Evolutionary conservation across 805 yeast genomes (phyloP).

Genomic region (Ogataea sp.): DNA sequence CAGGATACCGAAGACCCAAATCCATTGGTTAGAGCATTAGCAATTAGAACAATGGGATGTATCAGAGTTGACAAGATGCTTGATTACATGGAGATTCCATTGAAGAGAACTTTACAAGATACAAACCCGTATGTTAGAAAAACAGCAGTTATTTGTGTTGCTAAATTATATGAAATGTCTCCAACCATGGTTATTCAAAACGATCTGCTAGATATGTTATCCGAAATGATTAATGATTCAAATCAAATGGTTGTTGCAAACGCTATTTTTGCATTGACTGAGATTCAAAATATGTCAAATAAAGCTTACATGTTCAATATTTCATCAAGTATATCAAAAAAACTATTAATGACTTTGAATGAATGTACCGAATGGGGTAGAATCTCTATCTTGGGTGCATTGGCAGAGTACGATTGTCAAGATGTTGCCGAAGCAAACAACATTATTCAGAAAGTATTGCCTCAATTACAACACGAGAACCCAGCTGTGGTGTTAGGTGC

Average conservation of each 20-base stretch:
- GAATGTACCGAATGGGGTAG: slow-evolving; percentile 99
- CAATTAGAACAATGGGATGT: slow-evolving; percentile 98
- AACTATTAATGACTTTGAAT: slow-evolving; percentile 74
- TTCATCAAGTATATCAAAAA: slow-evolving; percentile 38
- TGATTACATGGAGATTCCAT: slow-evolving; percentile 88
- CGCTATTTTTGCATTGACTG: slow-evolving; percentile 78
- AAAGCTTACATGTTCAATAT: slow-evolving; percentile 28
- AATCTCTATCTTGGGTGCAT: slow-evolving; percentile 75
- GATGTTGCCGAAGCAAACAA: slow-evolving; percentile 65
- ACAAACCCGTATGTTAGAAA: slow-evolving; percentile 97
- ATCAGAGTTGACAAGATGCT: slow-evolving; percentile 92
- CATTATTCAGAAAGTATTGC: slow-evolving; percentile 82
- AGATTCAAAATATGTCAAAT: slow-evolving; percentile 39
- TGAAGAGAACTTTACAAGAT: slow-evolving; percentile 76
- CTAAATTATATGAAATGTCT: slow-evolving; percentile 83
- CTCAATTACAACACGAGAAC: slow-evolving; percentile 94
- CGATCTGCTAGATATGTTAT: slow-evolving; percentile 69
- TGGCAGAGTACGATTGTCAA: slow-evolving; percentile 59
- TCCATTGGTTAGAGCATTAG: slow-evolving; percentile 91
- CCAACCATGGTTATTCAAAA: slow-evolving; percentile 75
- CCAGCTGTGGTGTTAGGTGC: slow-evolving; percentile 90
- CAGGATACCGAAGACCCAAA: slow-evolving; percentile 93
- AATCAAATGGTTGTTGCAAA: slow-evolving; percentile 98
- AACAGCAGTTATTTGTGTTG: slow-evolving; percentile 96
- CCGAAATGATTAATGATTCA: slow-evolving; percentile 66